Evolutionary conservation across 1,139 yeast genomes (phyloP), one percentile per base, ranked within the genome.

Genomic region (Pichia sorboxylosa): DNA sequence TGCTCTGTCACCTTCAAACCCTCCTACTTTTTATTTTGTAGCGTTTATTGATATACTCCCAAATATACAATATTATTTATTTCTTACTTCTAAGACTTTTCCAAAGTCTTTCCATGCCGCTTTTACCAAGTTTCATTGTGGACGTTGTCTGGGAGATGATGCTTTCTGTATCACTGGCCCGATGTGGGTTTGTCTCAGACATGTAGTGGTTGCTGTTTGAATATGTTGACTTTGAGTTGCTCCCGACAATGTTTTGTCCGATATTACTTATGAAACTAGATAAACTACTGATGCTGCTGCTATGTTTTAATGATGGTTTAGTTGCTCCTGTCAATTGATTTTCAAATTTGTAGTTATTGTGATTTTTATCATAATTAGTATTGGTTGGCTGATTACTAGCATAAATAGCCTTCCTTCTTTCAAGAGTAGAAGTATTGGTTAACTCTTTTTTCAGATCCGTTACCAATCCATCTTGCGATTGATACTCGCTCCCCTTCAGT

Each of bases 261-360:
- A 11, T 13, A 27, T 14, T 19, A 17, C 27, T 21, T 3, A 34
- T 10, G 19, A 25, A 16, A 17, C 33, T 34, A n/a, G 39, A 26
- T 9, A 35, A 23, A 30, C 35, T 30, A n/a, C 94, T 0, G 75
- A 85, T 7, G 87, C 98, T 0, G 87, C 96, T 0, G 90, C 90
- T 5, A 59, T 87, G 42, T 87, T 17, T 31, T 2, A 28, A n/a
- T n/a, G n/a, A n/a, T n/a, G n/a, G n/a, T n/a, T n/a, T 3, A 8
- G n/a, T 15, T 18, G 8, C 15, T 6, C n/a, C n/a, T n/a, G n/a
- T n/a, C n/a, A n/a, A n/a, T n/a, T 14, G 10, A 25, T 90, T 49
- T 61, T 90, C 51, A 87, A 90, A 49, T 96, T 87, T 30, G 97
- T 9, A 18, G 15, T 5, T 17, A 11, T 27, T 18, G 15, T 17